Evolutionary conservation across 129 eudicot species (phyloP).

Genomic region (Flaveria robusta): DNA sequence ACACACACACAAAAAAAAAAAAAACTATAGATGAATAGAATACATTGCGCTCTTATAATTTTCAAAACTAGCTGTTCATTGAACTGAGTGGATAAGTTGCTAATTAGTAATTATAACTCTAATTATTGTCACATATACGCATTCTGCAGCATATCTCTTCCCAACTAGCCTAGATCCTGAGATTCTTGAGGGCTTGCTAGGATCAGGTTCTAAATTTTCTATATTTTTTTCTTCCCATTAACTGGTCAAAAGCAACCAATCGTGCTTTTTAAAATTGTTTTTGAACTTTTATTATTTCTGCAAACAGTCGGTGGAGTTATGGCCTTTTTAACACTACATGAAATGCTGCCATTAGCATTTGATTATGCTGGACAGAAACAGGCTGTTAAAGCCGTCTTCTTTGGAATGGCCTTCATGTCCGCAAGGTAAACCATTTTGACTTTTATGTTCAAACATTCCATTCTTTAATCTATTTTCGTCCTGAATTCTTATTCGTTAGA

Average conservation of each 20-base stretch:
- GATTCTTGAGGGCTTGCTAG: conserved; percentile 93
- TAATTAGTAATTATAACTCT: background rate
- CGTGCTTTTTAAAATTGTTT: background rate
- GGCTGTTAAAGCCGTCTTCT: conserved; percentile 94
- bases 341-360: conserved; percentile 95
- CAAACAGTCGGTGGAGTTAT: conserved; percentile 93
- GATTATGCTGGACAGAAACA: conserved; percentile 99
- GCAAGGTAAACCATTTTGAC: conserved; percentile 63
- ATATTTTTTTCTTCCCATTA: background rate
- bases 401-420: conserved; percentile 99
- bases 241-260: background rate
- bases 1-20: too few relatives aligned
- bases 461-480: background rate
- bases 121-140: conserved; percentile 19
- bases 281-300: background rate
- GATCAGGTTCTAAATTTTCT: conserved; percentile 56
- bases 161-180: conserved; percentile 89
- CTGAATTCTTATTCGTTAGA: background rate
- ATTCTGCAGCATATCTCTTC: conserved; percentile 84
- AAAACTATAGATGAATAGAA: background rate
- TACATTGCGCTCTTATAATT: background rate
- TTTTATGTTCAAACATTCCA: conserved; percentile 5
- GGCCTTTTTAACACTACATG: conserved; percentile 97
- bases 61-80: background rate
- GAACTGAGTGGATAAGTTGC: background rate